Base-by-base conservation (phyloP, 2,329 filamentous ascomycete species). In the Pseudocercospora eumusae region DNA sequence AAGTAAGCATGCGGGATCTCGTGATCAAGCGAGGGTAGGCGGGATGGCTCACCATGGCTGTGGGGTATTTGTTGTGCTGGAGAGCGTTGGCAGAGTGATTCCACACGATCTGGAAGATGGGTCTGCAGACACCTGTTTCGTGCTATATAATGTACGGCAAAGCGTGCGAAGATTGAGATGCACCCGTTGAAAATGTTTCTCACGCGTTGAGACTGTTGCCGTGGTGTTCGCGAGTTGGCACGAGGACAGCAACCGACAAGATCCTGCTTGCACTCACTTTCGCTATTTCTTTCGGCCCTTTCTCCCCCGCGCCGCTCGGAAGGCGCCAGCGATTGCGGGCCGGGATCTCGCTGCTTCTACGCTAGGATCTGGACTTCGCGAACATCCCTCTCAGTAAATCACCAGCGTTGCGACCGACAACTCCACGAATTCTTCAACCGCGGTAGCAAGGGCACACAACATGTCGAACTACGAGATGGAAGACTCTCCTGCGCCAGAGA, bases 391-490 rank as follows among this genome's bases (percentile, higher is more conserved):
- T 55, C 36, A 13, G 28, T 36, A 21, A 44, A 23, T 6, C 40
- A 44, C 36, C 55, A 36, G n/a, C 25, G n/a, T 27, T 36, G 52
- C 52, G 42, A 54, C 25, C 44, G 28, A 53, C 10, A 56, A 33
- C 28, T 50, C 52, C 42, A 54, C 25, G 25, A 28, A 47, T 6
- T 47, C 44, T 40, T 47, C 25, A 44, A 40, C 18, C 55, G 25
- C 42, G 20, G 25, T 20, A 40, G 36, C 36, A 40, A 11, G 5
- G n/a, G 7, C 13, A 40, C 11, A 15, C 49, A 63, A 28, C 20
- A 73, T 71, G 70, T 65, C 66, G 9, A 56, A 59, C 57, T 68
- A 71, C 66, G 66, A 69, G 25, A 78, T 78, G 75, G 69, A 71
- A 11, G 71, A 70, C 59, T 77, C 76, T 23, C 75, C 78, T 54